phyloP scores from a whole-genome alignment of 169 alveolate species.

The Perkinsus olseni region DNA sequence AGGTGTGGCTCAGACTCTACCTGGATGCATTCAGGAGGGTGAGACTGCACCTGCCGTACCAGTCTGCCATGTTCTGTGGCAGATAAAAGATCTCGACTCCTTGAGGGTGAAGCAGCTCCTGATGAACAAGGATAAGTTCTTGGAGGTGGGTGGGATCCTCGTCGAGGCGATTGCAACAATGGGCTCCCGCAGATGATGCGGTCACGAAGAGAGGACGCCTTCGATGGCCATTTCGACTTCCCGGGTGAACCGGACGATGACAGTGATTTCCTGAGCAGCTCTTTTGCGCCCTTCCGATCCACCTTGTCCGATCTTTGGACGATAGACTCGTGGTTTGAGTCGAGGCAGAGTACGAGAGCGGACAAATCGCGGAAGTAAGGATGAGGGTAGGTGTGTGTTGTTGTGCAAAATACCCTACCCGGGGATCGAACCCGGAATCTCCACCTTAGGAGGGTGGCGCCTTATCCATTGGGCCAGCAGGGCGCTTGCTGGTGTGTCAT shows the following conservation, averaged over 20 bases:
- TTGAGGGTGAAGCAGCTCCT: not conserved
- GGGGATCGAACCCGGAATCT: slow-evolving; percentile 5
- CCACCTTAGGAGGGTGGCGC: slow-evolving; percentile 6
- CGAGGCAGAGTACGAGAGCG: not conserved
- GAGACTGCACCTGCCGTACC: not conserved
- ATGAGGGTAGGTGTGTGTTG: not conserved
- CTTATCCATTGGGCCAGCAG: slow-evolving; percentile 4
- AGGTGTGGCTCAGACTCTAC: not conserved
- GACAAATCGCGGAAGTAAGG: not conserved
- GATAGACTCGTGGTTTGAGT: not conserved
- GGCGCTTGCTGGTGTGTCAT: not conserved
- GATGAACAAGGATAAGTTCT: not conserved
- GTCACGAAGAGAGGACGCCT: not conserved
- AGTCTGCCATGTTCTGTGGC: not conserved
- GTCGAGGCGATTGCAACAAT: not conserved
- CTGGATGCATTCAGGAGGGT: not conserved
- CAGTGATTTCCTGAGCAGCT: not conserved
- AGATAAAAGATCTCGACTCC: not conserved
- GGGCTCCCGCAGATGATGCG: not conserved
- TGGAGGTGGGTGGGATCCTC: not conserved
- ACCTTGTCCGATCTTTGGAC: not conserved
- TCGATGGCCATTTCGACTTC: not conserved
- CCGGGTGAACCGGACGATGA: not conserved
- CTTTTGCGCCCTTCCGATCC: not conserved
- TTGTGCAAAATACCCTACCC: not conserved